A percentile compares a stretch with the other conserved stretches of the same genome.
Conservation (phyloP, 257 asterid species). For the Solanum medicagineum region DNA sequence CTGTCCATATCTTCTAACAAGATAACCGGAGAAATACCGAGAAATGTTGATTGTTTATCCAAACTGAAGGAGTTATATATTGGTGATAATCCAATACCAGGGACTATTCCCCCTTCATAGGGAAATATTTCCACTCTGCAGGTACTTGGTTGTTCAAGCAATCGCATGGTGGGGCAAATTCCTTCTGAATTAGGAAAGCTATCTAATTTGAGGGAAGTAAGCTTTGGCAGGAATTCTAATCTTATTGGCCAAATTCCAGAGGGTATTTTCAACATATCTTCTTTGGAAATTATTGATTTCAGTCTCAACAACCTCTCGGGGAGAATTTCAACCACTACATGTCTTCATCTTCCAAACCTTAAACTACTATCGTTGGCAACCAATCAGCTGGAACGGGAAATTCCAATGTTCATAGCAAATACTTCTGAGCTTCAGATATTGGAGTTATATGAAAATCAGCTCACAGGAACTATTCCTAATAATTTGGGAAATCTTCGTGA, state of each 20-base stretch:
- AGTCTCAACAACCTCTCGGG: slow-evolving; percentile 8
- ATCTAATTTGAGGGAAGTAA: neutral
- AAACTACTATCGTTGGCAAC: neutral
- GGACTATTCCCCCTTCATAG: slow-evolving; percentile 14
- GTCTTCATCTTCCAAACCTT: slow-evolving; percentile 16
- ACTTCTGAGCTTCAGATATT: slow-evolving; percentile 11
- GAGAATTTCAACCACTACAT: neutral
- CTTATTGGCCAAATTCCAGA: slow-evolving; percentile 19
- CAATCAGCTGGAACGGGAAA: slow-evolving; percentile 7
- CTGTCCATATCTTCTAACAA: slow-evolving; percentile 6
- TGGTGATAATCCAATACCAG: slow-evolving; percentile 3
- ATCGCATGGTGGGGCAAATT: slow-evolving; percentile 10
- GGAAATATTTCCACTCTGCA: slow-evolving; percentile 19
- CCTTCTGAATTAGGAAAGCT: slow-evolving; percentile 15
- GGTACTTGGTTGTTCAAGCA: neutral
- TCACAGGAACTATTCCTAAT: slow-evolving; percentile 14
- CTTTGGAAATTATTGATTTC: slow-evolving; percentile 5
- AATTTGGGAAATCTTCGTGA: slow-evolving; percentile 11
- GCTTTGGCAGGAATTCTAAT: neutral
- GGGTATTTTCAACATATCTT: slow-evolving; percentile 19
- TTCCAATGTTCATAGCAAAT: slow-evolving; percentile 14
- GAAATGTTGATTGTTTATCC: slow-evolving; percentile 6
- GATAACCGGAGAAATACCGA: slow-evolving; percentile 11
- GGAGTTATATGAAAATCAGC: neutral
- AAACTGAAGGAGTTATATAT: slow-evolving; percentile 8